A percentile compares a stretch with the other conserved stretches of the same genome.
These are phyloP conservation scores for Petasospora fabianii DNA, from an alignment of 1,139 yeast species.

Conservation along the genomic window DNA sequence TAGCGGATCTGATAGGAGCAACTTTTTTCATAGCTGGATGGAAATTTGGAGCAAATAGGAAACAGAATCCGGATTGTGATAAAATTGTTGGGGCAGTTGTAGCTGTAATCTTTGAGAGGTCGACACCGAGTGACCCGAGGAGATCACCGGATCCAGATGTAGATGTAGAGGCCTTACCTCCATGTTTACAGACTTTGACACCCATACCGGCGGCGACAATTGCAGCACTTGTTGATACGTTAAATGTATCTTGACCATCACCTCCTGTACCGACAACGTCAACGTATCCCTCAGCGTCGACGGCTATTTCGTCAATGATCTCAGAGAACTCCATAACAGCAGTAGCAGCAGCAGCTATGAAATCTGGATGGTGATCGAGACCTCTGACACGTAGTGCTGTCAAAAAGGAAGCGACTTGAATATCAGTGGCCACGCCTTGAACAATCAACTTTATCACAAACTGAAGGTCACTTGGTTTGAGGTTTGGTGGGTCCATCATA, in stretches of 20 bases:
- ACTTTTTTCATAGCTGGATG: slow-evolving; percentile 91
- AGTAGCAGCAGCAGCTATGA: slow-evolving; percentile 79
- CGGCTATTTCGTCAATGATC: slow-evolving; percentile 39
- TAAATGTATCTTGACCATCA: slow-evolving; percentile 94
- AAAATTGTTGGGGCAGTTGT: slow-evolving; percentile 65
- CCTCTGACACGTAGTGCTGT: slow-evolving; percentile 71
- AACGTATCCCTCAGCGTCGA: slow-evolving; percentile 54
- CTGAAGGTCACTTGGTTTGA: slow-evolving; percentile 59
- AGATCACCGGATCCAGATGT: slow-evolving; percentile 92
- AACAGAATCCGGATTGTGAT: slow-evolving; percentile 52
- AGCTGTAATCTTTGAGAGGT: slow-evolving; percentile 62
- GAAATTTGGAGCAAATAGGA: slow-evolving; percentile 88
- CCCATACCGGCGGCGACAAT: slow-evolving; percentile 93
- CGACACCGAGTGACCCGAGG: slow-evolving; percentile 71
- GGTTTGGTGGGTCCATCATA: slow-evolving; percentile 52
- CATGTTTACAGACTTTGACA: slow-evolving; percentile 80
- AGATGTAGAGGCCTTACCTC: slow-evolving; percentile 95
- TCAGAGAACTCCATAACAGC: slow-evolving; percentile 63
- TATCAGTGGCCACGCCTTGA: slow-evolving; percentile 56
- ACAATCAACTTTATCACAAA: slow-evolving; percentile 59
- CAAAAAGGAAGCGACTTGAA: slow-evolving; percentile 76
- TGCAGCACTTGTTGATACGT: slow-evolving; percentile 92
- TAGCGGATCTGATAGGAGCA: slow-evolving; percentile 66
- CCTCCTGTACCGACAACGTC: slow-evolving; percentile 99
- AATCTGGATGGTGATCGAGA: slow-evolving; percentile 78